Conservation (phyloP, 768 basidiomycete species). For the Russula sp. region DNA sequence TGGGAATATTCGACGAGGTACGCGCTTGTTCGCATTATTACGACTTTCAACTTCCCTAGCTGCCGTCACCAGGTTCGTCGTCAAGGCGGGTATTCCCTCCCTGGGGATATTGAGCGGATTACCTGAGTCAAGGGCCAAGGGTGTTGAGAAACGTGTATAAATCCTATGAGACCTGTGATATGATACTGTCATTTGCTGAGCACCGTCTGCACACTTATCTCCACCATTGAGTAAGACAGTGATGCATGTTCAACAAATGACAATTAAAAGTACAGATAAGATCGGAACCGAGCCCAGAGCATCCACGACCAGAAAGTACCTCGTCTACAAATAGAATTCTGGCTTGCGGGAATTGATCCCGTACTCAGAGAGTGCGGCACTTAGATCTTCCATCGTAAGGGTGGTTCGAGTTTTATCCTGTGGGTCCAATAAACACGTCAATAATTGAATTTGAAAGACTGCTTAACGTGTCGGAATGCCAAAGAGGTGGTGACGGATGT, state of each 20-base stretch:
- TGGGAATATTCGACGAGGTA: slow-evolving; percentile 85
- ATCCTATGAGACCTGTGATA: not conserved
- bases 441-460: not conserved
- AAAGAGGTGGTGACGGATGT: not conserved
- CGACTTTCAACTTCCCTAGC: not conserved
- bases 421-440: not conserved
- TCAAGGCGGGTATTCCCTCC: slow-evolving; percentile 61
- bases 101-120: slow-evolving; percentile 57
- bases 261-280: slow-evolving; percentile 18
- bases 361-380: slow-evolving; percentile 89
- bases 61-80: slow-evolving; percentile 45
- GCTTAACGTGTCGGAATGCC: not conserved
- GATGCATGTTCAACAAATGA: slow-evolving; percentile 14
- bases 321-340: slow-evolving; percentile 74
- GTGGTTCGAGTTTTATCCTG: slow-evolving; percentile 91
- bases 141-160: not conserved
- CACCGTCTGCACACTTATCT: not conserved
- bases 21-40: slow-evolving; percentile 13
- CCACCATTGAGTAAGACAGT: not conserved
- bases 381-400: slow-evolving; percentile 95
- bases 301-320: slow-evolving; percentile 11
- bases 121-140: slow-evolving; percentile 4
- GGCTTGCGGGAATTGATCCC: slow-evolving; percentile 93
- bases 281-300: slow-evolving; percentile 5
- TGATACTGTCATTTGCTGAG: not conserved